Base-by-base conservation (phyloP, 805 yeast genomes). In the Lachancea dasiensis region DNA sequence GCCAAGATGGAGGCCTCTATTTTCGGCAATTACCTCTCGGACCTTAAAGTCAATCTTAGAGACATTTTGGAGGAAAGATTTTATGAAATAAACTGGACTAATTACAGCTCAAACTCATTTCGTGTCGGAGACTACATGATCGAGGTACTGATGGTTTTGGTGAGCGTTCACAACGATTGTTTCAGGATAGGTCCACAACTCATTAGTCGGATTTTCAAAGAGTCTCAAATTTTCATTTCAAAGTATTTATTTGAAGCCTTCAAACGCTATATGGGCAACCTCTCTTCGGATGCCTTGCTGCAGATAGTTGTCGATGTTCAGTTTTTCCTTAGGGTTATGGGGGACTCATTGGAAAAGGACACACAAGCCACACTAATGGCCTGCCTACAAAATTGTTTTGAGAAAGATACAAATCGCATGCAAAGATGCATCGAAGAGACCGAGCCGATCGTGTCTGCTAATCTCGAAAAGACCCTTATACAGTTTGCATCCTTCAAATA, bases 261-360 rank as follows among this genome's bases (percentile, higher is more conserved):
- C 64, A 42, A 67, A 72, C 58, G 60, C 18, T 70, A 64, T 22
- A 50, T 73, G 6, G 75, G 73, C 22, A 52, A 56, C 10, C 63
- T 74, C 27, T 67, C 74, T 1, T 55, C 65, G 6, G 69, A 65
- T 23, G 79, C 78, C 1, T 53, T 70, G 28, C 56, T 71, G 38
- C 82, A 77, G 51, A 63, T 69, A 2, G 63, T 70, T 0, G 69
- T 77, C 3, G 83, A 77, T 47, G 49, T 76, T 19, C 75, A 73
- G 48, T 75, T 76, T 46, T 65, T 75, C 51, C 64, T 68, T 32
- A 56, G 46, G 33, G 51, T 56, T 27, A 32, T 58, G 9, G 57
- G 56, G 3, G 34, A 47, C 2, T 41, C 55, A 31, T 43, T 60
- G 30, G 61, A 58, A 31, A 47, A 51, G 24, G 62, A 58, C 26